phyloP scores from a whole-genome alignment of 768 basidiomycete species.

The Harrya chromipes region DNA sequence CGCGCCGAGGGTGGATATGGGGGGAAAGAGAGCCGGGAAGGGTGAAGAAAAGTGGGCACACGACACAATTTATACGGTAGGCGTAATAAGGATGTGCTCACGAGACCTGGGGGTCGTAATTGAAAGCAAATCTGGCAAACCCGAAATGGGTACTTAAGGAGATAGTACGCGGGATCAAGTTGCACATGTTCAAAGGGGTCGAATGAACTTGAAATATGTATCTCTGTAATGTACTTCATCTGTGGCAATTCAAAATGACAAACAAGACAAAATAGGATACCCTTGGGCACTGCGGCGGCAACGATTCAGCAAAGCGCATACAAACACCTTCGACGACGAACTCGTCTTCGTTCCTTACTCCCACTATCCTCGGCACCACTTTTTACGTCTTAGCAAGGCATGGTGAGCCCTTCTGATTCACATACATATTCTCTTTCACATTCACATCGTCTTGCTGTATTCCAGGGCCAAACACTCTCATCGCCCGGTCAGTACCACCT shows the following conservation, averaged over 20 bases:
- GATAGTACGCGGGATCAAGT: constrained; percentile 12
- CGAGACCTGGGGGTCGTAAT: constrained; percentile 12
- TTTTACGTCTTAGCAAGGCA: constrained; percentile 30
- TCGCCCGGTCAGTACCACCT: constrained; percentile 56
- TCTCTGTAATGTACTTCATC: too few species aligned
- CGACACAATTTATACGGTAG: constrained; percentile 25
- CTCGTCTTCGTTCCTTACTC: constrained; percentile 5
- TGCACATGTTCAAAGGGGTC: background rate
- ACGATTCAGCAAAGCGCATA: constrained; percentile 12
- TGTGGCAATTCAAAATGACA: constrained; percentile 21
- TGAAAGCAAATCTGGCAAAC: constrained; percentile 1
- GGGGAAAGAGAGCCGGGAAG: background rate
- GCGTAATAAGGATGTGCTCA: constrained; percentile 3
- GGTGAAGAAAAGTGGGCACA: constrained; percentile 16
- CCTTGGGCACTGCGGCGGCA: constrained; percentile 7
- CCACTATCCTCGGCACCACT: constrained; percentile 2
- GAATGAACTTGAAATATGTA: too few species aligned
- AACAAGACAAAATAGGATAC: constrained; percentile 34
- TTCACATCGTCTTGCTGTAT: constrained; percentile 7
- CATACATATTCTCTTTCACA: constrained; percentile 1
- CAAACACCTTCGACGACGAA: constrained; percentile 5
- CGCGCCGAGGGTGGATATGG: background rate
- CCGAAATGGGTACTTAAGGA: constrained; percentile 4
- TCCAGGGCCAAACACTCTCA: constrained; percentile 83
- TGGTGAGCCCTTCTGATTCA: constrained; percentile 22